These are phyloP conservation scores for Pharus latifolius DNA, from an alignment of 176 grass and related monocot species.

Conservation along the genomic window DNA sequence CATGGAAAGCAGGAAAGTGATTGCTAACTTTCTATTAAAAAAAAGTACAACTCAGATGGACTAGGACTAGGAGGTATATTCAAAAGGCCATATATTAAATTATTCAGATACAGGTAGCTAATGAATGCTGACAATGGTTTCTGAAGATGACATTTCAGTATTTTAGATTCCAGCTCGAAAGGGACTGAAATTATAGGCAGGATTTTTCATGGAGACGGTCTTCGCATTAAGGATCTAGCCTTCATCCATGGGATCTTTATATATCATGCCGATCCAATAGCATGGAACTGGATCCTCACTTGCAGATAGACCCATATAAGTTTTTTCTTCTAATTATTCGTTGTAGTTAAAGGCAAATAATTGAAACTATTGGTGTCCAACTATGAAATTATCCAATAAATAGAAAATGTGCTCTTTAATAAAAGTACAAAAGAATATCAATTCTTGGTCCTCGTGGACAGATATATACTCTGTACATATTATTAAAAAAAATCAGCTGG, in stretches of 20 bases:
- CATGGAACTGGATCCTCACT: too few species aligned
- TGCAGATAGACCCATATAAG: too few species aligned
- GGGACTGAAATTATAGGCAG: not conserved
- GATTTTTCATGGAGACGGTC: too few species aligned
- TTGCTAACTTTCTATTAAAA: not conserved
- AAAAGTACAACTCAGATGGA: not conserved
- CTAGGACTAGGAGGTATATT: not conserved
- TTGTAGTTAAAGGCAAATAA: not conserved
- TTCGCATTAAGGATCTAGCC: too few species aligned
- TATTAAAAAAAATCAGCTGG: not conserved
- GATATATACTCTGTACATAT: not conserved
- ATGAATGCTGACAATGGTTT: not conserved
- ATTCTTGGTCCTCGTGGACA: not conserved
- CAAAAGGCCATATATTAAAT: not conserved
- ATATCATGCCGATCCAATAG: too few species aligned
- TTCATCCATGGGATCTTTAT: too few species aligned
- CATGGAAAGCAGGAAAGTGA: slow-evolving; percentile 15
- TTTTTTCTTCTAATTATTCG: too few species aligned
- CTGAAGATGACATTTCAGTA: not conserved
- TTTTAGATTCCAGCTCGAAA: not conserved
- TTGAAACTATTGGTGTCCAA: not conserved
- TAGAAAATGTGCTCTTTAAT: not conserved
- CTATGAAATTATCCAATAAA: not conserved
- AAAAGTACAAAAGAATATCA: not conserved
- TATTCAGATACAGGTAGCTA: not conserved